Evolutionary conservation across 352 stramenopile species (phyloP), one percentile per base, ranked within the genome.

Genomic region (Phytophthora kernoviae): DNA sequence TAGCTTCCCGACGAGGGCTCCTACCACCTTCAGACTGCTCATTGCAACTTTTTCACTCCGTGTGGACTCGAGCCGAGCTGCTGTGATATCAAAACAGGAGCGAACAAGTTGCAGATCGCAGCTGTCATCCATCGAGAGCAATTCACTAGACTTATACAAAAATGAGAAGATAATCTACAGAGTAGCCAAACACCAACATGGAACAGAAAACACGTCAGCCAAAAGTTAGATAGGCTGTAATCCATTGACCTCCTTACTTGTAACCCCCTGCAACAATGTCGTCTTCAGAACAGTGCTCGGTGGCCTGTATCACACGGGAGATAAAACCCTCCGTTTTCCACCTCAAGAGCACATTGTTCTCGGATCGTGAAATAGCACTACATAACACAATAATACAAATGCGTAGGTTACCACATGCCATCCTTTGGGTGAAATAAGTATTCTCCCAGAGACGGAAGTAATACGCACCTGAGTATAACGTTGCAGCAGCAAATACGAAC

Each of bases 401-500:
- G n/a, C n/a, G n/a, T n/a, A n/a, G n/a, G n/a, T n/a, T n/a, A n/a
- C n/a, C n/a, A n/a, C n/a, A n/a, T n/a, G n/a, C n/a, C n/a, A n/a
- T n/a, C n/a, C n/a, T n/a, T n/a, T n/a, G n/a, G n/a, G n/a, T n/a
- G n/a, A n/a, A n/a, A n/a, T n/a, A n/a, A n/a, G n/a, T n/a, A n/a
- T n/a, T n/a, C 24, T 30, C 24, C 24, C n/a, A n/a, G n/a, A 30
- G 17, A 37, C 44, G 41, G 5, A 12, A 57, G 30, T 18, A 15
- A 50, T 44, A 49, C 54, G 26, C 58, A 90, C 83, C 81, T 88
- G 26, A 90, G 45, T 17, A 92, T 37, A 22, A 87, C 53, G 45
- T 90, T 90, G 64, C 79, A 90, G 37, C 66, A 77, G n/a, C 79
- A 88, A 42, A 92, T 68, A 17, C 75, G 75, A 26, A 85, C 56